A percentile compares a stretch with the other conserved stretches of the same genome.
Evolutionary conservation across 2,329 filamentous ascomycete genomes (phyloP).

Genomic region (Diaporthe australafricana): DNA sequence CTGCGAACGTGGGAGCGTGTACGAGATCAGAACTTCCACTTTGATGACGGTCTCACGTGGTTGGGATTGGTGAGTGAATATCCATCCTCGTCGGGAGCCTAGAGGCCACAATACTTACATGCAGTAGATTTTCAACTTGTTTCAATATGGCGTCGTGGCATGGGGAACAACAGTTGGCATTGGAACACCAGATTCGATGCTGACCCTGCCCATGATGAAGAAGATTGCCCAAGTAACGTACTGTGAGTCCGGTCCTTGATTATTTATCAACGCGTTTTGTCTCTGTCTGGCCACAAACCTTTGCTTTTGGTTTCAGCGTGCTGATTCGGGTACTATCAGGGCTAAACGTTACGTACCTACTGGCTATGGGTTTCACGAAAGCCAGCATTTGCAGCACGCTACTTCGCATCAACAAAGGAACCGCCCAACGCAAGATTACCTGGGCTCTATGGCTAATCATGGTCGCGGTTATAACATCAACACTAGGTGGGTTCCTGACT

Average conservation of each 20-base stretch:
- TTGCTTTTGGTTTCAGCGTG: neutral
- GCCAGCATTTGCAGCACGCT: constrained; percentile 4
- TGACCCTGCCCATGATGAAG: neutral
- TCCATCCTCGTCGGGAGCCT: neutral
- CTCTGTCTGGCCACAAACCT: neutral
- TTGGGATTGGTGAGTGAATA: constrained; percentile 1
- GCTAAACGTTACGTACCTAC: neutral
- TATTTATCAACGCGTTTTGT: neutral
- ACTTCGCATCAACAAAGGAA: neutral
- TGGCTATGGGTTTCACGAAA: constrained; percentile 1
- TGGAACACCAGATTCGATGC: constrained; percentile 8
- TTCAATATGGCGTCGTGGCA: neutral
- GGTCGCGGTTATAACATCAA: neutral
- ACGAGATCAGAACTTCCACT: neutral
- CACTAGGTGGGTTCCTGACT: neutral
- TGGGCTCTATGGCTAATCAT: constrained; percentile 2
- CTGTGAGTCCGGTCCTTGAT: neutral
- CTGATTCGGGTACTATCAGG: neutral
- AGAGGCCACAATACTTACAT: neutral
- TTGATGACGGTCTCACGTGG: constrained; percentile 14
- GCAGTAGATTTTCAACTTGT: neutral
- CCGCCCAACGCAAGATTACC: neutral
- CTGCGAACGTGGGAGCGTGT: constrained; percentile 18
- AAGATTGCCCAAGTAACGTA: neutral
- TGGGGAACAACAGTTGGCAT: constrained; percentile 22